A percentile compares a stretch with the other conserved stretches of the same genome.
Evolutionary conservation across 139 green algal genomes (phyloP).

Genomic region (Edaphochlamys debaryana): DNA sequence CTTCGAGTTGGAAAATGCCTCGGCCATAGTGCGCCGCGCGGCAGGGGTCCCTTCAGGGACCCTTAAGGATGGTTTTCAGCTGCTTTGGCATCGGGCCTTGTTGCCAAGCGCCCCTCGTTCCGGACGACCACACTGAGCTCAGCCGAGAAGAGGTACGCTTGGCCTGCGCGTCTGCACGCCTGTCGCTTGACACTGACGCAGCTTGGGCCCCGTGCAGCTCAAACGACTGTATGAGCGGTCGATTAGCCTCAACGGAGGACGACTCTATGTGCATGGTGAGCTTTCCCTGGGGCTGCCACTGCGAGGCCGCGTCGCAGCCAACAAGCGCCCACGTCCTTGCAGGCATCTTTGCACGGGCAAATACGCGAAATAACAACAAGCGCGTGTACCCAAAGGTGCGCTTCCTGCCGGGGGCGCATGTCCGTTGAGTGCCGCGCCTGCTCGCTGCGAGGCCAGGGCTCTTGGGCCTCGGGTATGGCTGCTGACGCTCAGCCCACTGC

Average conservation of each 20-base stretch:
- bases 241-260: constrained; percentile 61
- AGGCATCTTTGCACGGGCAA: constrained; percentile 72
- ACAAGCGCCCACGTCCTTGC: no score
- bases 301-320: neutral
- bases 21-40: no score
- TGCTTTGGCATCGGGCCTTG: constrained; percentile 34
- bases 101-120: constrained; percentile 17
- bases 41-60: no score
- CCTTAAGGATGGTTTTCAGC: constrained; percentile 4
- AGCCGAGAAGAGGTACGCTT: constrained; percentile 46
- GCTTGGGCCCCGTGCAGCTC: constrained; percentile 44
- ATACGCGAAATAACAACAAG: constrained; percentile 75
- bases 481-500: no score
- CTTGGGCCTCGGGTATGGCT: no score
- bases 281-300: no score
- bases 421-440: no score
- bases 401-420: neutral
- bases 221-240: constrained; percentile 61
- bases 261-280: constrained; percentile 72
- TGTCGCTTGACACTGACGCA: neutral
- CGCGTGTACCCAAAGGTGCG: constrained; percentile 74
- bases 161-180: neutral
- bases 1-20: no score
- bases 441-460: no score
- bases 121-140: constrained; percentile 48